A percentile compares a stretch with the other conserved stretches of the same genome.
Evolutionary conservation across 129 eudicot genomes (phyloP).

Genomic region (Escallonia rubra): DNA sequence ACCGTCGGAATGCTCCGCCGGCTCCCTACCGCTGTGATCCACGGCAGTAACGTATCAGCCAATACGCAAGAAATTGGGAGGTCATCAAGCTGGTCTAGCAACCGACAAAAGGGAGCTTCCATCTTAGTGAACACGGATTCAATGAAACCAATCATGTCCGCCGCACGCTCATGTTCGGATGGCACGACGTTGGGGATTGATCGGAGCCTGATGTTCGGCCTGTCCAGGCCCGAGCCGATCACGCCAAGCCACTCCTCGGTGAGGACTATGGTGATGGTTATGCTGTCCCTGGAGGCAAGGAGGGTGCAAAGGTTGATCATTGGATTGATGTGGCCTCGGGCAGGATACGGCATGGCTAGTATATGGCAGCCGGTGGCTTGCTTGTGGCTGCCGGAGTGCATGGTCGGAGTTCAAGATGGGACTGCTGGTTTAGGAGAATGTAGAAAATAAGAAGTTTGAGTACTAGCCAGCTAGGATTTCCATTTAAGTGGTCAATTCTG

Average conservation of each 20-base stretch:
- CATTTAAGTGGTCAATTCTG: too few relatives aligned
- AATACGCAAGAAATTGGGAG: background rate
- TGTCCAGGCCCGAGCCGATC: background rate
- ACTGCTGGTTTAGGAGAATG: too few relatives aligned
- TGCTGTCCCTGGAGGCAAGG: background rate
- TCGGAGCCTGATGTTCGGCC: background rate
- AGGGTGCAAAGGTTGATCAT: conserved; percentile 10
- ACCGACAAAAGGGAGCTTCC: background rate
- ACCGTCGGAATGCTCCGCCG: background rate
- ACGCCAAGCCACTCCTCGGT: conserved; percentile 2
- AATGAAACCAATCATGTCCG: background rate
- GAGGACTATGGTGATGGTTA: background rate
- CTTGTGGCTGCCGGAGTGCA: background rate
- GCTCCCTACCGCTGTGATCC: background rate
- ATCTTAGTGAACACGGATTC: background rate
- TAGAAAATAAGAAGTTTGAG: too few relatives aligned
- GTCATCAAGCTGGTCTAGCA: background rate
- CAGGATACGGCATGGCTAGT: conserved; percentile 8
- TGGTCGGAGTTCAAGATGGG: background rate
- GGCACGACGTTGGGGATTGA: conserved; percentile 4
- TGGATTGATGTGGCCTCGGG: conserved; percentile 18
- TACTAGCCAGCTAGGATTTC: too few relatives aligned
- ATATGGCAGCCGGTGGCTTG: conserved; percentile 4
- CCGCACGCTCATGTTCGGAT: background rate
- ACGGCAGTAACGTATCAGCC: background rate